Conservation (phyloP, 176 grass and related monocot genomes). For the Triticum urartu region DNA sequence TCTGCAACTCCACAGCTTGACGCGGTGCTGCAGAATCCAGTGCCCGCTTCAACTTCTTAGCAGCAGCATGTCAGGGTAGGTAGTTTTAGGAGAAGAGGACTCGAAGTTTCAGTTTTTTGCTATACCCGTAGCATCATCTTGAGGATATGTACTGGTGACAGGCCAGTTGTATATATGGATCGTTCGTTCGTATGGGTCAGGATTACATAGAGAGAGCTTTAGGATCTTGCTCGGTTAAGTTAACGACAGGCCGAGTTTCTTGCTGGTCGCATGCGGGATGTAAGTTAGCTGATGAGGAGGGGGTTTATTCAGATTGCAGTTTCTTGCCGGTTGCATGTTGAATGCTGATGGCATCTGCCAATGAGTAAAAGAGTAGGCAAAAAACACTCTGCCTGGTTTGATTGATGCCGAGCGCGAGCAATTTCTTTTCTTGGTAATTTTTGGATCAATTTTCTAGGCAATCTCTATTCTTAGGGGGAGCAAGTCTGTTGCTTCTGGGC, state of each 20-base stretch:
- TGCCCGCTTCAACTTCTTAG: not conserved
- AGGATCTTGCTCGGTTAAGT: not conserved
- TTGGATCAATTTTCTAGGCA: too few species aligned
- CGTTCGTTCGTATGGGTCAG: not conserved
- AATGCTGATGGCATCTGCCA: not conserved
- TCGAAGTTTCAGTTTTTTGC: not conserved
- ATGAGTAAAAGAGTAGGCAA: not conserved
- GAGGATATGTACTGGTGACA: not conserved
- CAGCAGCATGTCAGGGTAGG: not conserved
- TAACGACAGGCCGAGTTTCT: not conserved
- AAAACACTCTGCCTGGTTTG: not conserved
- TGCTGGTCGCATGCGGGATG: not conserved
- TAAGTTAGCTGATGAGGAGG: not conserved
- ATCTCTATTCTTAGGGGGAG: too few species aligned
- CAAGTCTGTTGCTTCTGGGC: too few species aligned
- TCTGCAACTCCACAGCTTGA: constrained; percentile 44
- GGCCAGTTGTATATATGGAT: constrained; percentile 23
- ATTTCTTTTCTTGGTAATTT: not conserved
- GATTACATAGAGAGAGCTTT: not conserved
- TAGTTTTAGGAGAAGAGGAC: not conserved
- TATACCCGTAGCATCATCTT: not conserved
- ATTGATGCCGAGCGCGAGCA: not conserved
- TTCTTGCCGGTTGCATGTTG: not conserved
- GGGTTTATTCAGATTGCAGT: not conserved
- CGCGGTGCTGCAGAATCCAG: constrained; percentile 25